Conservation (phyloP, 257 asterid species). For the Eustoma russellianum region DNA sequence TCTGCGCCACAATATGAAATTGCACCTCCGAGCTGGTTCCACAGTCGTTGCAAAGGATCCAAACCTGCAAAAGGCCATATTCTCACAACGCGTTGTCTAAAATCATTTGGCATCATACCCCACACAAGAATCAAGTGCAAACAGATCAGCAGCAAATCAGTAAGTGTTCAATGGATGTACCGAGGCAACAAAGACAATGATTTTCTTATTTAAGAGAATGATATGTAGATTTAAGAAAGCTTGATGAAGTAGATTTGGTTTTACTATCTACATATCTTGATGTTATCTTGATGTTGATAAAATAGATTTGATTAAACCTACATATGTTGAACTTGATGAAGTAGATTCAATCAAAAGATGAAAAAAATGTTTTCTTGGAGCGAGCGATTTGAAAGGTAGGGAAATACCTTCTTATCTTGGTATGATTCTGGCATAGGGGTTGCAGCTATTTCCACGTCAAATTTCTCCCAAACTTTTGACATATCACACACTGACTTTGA, state of each 20-base stretch:
- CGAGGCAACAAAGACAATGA: too few species aligned
- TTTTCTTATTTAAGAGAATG: too few species aligned
- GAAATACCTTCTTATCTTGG: slow-evolving; percentile 41
- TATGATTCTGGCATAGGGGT: slow-evolving; percentile 69
- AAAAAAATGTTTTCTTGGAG: background rate
- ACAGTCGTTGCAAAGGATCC: slow-evolving; percentile 72
- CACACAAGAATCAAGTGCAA: too few species aligned
- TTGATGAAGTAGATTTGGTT: too few species aligned
- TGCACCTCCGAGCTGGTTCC: slow-evolving; percentile 50
- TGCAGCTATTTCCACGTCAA: slow-evolving; percentile 77
- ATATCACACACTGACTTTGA: slow-evolving; percentile 78
- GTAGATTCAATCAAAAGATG: background rate
- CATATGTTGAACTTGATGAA: too few species aligned
- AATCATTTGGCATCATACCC: too few species aligned
- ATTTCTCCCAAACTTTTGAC: slow-evolving; percentile 85
- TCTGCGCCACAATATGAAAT: slow-evolving; percentile 48
- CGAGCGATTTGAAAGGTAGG: background rate
- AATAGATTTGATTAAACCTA: too few species aligned
- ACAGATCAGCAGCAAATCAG: too few species aligned
- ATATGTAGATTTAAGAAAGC: too few species aligned
- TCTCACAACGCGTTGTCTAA: background rate
- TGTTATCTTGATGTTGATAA: too few species aligned
- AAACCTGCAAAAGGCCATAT: slow-evolving; percentile 25
- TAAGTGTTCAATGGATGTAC: too few species aligned
- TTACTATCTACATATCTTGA: too few species aligned